A percentile compares a stretch with the other conserved stretches of the same genome.
Conservation (phyloP, 2,329 filamentous ascomycete genomes). For the Aspergillus eucalypticola region DNA sequence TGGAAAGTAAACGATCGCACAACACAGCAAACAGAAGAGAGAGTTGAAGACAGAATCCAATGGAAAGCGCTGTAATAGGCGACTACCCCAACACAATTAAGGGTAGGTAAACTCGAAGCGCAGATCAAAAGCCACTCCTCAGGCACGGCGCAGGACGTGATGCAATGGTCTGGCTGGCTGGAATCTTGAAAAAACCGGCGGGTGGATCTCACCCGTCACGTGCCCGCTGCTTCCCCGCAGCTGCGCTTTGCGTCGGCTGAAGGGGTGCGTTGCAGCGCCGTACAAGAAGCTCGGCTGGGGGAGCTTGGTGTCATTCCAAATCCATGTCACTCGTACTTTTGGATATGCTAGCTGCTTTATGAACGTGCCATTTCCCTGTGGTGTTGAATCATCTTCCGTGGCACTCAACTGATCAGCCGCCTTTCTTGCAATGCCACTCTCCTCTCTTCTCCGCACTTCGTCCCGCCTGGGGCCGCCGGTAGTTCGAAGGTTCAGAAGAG, state of each 20-base stretch:
- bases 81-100: not conserved
- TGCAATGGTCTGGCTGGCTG: not conserved
- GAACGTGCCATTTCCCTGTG: slow-evolving; percentile 1
- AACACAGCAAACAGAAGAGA: not conserved
- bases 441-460: slow-evolving; percentile 43
- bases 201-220: slow-evolving; percentile 19
- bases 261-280: slow-evolving; percentile 10
- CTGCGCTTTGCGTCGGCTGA: slow-evolving; percentile 42
- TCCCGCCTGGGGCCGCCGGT: slow-evolving; percentile 36
- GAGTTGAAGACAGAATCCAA: not conserved
- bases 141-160: not conserved
- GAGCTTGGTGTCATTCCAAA: not conserved
- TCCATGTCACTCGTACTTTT: not conserved
- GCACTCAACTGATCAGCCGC: not conserved
- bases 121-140: not conserved
- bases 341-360: slow-evolving; percentile 15
- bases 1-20: not conserved
- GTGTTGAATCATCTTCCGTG: slow-evolving; percentile 12
- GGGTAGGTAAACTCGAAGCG: not conserved
- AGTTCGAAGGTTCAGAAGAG: slow-evolving; percentile 31
- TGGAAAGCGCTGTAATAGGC: not conserved
- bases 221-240: slow-evolving; percentile 35
- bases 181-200: slow-evolving; percentile 4
- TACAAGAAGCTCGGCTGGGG: slow-evolving; percentile 15
- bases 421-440: slow-evolving; percentile 35